phyloP scores from a whole-genome alignment of 257 asterid genomes.

The Eucommia ulmoides region DNA sequence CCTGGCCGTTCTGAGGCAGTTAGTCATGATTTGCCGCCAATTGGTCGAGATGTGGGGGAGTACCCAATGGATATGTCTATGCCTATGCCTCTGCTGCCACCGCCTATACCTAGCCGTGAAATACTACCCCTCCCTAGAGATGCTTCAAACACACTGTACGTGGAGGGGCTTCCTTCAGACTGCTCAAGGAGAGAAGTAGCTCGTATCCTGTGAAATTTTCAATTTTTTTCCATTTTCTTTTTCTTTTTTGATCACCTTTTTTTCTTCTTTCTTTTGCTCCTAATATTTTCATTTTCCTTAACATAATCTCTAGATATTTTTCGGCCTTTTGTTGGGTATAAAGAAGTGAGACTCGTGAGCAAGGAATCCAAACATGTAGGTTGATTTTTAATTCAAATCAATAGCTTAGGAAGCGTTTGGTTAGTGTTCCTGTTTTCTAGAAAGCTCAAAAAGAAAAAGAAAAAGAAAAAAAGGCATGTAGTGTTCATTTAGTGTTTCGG shows the following conservation, averaged over 20 bases:
- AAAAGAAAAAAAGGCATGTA: too few species aligned
- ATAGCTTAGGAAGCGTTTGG: background rate
- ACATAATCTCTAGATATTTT: constrained; percentile 53
- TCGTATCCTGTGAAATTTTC: background rate
- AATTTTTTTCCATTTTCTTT: background rate
- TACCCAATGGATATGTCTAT: background rate
- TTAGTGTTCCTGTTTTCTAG: background rate
- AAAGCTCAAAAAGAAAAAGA: too few species aligned
- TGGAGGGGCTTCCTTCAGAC: background rate
- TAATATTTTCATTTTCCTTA: constrained; percentile 23
- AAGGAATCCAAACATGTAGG: constrained; percentile 70
- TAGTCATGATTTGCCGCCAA: background rate
- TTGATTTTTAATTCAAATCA: background rate
- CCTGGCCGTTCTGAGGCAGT: background rate
- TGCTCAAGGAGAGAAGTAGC: background rate
- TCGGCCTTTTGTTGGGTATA: constrained; percentile 80
- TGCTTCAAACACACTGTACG: background rate
- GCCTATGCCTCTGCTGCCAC: too few species aligned
- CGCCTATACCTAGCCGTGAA: background rate
- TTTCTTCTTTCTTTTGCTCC: constrained; percentile 14
- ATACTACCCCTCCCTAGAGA: background rate
- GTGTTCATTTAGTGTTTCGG: too few species aligned
- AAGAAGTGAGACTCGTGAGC: constrained; percentile 67
- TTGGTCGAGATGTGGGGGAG: background rate
- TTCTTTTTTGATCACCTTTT: background rate